Conservation (phyloP, 2,329 filamentous ascomycete species). For the Chaetomium olivaceum region DNA sequence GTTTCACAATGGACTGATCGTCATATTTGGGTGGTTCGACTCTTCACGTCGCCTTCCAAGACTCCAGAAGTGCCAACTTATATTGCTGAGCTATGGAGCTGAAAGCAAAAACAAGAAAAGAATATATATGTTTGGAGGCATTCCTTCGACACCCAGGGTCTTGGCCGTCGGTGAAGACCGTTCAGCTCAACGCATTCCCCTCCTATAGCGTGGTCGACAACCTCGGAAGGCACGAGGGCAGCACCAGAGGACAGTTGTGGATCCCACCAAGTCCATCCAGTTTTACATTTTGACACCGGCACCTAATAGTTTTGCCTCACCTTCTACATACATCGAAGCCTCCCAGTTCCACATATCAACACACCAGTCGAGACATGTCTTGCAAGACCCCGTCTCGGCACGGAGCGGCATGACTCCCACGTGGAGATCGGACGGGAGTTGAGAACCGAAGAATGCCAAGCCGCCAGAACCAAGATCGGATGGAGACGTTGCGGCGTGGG, state of each 20-base stretch:
- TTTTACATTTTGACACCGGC: not conserved
- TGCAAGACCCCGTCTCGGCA: not conserved
- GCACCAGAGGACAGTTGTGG: not conserved
- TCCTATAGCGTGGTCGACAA: not conserved
- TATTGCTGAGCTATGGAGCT: not conserved
- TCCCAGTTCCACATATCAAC: not conserved
- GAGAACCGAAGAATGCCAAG: slow-evolving; percentile 3
- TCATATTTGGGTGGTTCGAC: not conserved
- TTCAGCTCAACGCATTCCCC: not conserved
- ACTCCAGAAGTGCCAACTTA: too few species aligned
- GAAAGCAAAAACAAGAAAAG: not conserved
- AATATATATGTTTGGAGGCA: not conserved
- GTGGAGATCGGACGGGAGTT: not conserved
- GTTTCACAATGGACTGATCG: not conserved
- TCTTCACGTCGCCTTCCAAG: not conserved
- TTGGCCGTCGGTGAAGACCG: not conserved
- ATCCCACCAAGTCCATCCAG: too few species aligned
- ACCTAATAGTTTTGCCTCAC: not conserved
- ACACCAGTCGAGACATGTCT: slow-evolving; percentile 1
- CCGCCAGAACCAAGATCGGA: slow-evolving; percentile 6
- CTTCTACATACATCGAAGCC: not conserved
- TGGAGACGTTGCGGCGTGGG: not conserved
- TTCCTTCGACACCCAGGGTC: not conserved
- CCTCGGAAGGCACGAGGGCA: not conserved
- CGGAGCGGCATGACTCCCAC: slow-evolving; percentile 5